phyloP scores from a whole-genome alignment of 140 eudicot species.

The Cichorium intybus region DNA sequence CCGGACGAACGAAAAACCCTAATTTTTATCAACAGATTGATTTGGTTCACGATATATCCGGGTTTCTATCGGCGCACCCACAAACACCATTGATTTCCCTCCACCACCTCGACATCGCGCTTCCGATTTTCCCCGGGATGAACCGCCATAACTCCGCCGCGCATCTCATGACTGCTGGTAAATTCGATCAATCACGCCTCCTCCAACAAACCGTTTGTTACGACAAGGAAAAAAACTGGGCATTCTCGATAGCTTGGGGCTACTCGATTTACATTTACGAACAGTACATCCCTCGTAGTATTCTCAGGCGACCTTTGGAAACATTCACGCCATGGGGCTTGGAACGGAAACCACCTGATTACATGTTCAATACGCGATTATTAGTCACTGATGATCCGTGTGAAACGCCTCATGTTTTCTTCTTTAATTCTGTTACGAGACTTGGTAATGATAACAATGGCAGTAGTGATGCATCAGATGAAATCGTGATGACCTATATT shows the following conservation, averaged over 20 bases:
- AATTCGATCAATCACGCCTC: conserved; percentile 62
- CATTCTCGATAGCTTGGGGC: conserved; percentile 87
- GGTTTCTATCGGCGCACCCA: conserved; percentile 79
- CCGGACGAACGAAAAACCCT: background rate
- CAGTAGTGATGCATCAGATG: background rate
- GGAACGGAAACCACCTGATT: conserved; percentile 40
- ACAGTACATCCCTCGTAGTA: conserved; percentile 52
- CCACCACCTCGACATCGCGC: conserved; percentile 69
- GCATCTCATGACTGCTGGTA: conserved; percentile 69
- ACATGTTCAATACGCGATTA: conserved; percentile 64
- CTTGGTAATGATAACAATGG: background rate
- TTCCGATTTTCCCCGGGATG: conserved; percentile 62
- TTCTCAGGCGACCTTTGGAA: conserved; percentile 65
- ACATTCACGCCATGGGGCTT: conserved; percentile 68
- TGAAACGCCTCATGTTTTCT: conserved; percentile 72
- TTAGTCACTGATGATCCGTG: conserved; percentile 43
- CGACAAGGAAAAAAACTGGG: conserved; percentile 46
- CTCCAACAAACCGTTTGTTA: conserved; percentile 84
- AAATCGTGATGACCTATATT: conserved; percentile 31
- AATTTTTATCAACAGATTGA: conserved; percentile 37
- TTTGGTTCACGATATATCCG: conserved; percentile 64
- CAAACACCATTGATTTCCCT: conserved; percentile 67
- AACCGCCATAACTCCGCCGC: conserved; percentile 42
- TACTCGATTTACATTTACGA: conserved; percentile 78
- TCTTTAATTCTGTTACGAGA: conserved; percentile 40